A percentile compares a stretch with the other conserved stretches of the same genome.
Evolutionary conservation across 169 alveolate species (phyloP).

Genomic region (Babesia caballi): DNA sequence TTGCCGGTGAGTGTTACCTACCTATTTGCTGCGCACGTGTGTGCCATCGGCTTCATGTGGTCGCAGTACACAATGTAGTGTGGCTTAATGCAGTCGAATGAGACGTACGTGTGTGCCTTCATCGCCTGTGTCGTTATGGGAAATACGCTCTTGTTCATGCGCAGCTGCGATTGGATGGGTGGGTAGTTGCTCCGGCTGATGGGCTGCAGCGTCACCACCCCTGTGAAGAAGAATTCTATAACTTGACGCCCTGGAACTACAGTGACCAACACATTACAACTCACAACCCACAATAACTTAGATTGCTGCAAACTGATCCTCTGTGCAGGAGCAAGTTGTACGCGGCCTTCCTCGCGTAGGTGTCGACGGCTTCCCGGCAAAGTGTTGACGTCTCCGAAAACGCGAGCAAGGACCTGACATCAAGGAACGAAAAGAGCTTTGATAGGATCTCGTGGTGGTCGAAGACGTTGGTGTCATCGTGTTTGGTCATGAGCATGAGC

Average conservation of each 20-base stretch:
- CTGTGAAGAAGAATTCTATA: constrained; percentile 64
- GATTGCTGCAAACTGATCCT: constrained; percentile 61
- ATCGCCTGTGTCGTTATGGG: constrained; percentile 66
- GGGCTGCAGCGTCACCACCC: constrained; percentile 64
- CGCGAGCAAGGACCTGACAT: constrained; percentile 49
- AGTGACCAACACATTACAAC: background rate
- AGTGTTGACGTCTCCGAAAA: constrained; percentile 68
- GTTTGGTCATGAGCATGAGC: constrained; percentile 6
- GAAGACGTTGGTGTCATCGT: constrained; percentile 2
- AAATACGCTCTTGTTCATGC: constrained; percentile 66
- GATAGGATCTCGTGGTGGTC: constrained; percentile 51
- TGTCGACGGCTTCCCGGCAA: constrained; percentile 57
- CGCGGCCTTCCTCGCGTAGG: constrained; percentile 63
- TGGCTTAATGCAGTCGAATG: constrained; percentile 68
- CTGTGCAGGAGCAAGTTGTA: constrained; percentile 66
- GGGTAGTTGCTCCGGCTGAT: constrained; percentile 60
- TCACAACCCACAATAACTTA: constrained; percentile 62
- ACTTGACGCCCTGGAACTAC: constrained; percentile 44
- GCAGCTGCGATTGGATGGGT: constrained; percentile 43
- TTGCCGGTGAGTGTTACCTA: background rate
- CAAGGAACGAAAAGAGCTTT: constrained; percentile 52
- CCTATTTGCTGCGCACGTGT: constrained; percentile 63
- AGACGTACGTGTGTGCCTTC: constrained; percentile 58
- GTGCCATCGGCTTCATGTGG: constrained; percentile 72
- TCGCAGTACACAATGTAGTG: constrained; percentile 69